These are phyloP conservation scores for Solanum chacoense DNA, from an alignment of 305 asterid species.

Conservation along the genomic window DNA sequence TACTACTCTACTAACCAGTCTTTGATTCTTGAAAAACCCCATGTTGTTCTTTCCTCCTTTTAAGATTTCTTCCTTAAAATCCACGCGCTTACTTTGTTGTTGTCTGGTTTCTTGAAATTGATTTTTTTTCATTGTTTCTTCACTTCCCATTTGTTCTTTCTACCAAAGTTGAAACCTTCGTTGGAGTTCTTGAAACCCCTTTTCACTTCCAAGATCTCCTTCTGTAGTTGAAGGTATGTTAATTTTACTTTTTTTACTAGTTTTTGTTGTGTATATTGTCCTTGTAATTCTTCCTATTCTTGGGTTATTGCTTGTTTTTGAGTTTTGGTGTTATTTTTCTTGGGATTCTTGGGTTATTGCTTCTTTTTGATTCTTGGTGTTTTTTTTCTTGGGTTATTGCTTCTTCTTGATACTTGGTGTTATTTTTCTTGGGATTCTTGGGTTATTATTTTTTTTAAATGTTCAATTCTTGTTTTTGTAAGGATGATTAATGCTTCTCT, in stretches of 20 bases:
- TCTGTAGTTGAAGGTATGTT: conserved; percentile 8
- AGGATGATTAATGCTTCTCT: neutral
- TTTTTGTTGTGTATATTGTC: conserved; percentile 4
- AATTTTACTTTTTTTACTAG: neutral
- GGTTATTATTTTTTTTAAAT: neutral
- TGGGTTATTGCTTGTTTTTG: neutral
- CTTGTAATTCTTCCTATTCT: neutral
- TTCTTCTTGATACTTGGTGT: neutral
- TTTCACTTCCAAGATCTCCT: conserved; percentile 11
- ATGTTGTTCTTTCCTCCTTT: conserved; percentile 10
- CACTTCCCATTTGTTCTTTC: neutral
- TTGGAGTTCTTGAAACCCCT: neutral
- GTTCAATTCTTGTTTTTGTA: neutral
- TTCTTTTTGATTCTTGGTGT: neutral
- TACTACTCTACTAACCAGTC: neutral
- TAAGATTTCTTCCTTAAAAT: neutral
- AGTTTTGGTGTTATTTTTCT: neutral
- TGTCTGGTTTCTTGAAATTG: neutral
- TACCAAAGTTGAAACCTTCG: neutral
- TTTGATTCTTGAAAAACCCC: conserved; percentile 4
- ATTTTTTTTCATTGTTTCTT: conserved; percentile 1
- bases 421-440: neutral
- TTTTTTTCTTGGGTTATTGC: neutral
- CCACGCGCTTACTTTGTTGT: conserved; percentile 2
- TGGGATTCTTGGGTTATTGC: neutral